Conservation (phyloP, 306 rosid species). For the Pueraria montana region DNA sequence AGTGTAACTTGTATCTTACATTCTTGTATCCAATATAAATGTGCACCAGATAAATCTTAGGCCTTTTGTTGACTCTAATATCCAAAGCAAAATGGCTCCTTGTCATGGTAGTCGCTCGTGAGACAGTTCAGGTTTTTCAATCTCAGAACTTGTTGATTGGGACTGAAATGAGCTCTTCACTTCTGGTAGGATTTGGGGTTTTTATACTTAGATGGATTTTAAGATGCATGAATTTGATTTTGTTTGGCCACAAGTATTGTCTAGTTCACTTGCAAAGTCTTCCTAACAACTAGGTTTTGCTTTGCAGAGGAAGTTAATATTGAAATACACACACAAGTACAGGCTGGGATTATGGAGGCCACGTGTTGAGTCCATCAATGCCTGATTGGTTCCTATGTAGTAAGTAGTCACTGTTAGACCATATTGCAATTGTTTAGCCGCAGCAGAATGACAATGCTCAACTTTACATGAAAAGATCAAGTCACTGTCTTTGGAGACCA, state of each 20-base stretch:
- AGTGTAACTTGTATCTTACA: slow-evolving; percentile 13
- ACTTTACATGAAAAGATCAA: slow-evolving; percentile 37
- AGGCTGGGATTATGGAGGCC: slow-evolving; percentile 95
- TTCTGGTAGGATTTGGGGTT: slow-evolving; percentile 5
- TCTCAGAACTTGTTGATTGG: slow-evolving; percentile 6
- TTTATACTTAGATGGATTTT: slow-evolving; percentile 29
- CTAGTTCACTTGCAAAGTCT: not conserved
- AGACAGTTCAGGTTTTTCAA: slow-evolving; percentile 10
- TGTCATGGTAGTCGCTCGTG: not conserved
- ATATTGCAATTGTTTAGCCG: slow-evolving; percentile 27
- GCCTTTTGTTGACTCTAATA: slow-evolving; percentile 17
- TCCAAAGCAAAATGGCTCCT: slow-evolving; percentile 1
- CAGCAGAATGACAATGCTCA: not conserved
- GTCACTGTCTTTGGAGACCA: slow-evolving; percentile 19
- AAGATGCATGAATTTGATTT: slow-evolving; percentile 3
- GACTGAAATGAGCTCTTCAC: not conserved
- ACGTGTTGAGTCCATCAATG: slow-evolving; percentile 60
- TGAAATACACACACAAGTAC: slow-evolving; percentile 83
- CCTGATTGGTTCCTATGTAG: slow-evolving; percentile 50
- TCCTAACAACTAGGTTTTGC: slow-evolving; percentile 49
- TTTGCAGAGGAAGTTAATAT: slow-evolving; percentile 86
- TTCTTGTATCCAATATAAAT: not conserved
- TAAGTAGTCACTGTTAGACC: slow-evolving; percentile 28
- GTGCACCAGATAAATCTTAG: not conserved
- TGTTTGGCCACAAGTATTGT: slow-evolving; percentile 8